These are phyloP conservation scores for Tillandsia leiboldiana DNA, from an alignment of 176 grass and related monocot species.

Conservation along the genomic window DNA sequence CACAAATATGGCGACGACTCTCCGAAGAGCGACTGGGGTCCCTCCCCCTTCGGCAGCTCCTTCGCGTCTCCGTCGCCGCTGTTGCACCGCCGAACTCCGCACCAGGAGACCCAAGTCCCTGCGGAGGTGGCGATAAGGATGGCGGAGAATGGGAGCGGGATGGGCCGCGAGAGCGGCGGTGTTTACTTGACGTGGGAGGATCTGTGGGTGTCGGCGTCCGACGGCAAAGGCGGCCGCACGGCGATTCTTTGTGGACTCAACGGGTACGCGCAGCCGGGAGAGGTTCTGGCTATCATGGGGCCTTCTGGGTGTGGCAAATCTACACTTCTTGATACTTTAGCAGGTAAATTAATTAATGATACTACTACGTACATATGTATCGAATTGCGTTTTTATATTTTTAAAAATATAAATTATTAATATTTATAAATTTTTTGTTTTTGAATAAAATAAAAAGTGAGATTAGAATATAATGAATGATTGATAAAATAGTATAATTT, in stretches of 20 bases:
- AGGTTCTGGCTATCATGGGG: slow-evolving; percentile 84
- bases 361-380: too few species aligned
- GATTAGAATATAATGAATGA: too few species aligned
- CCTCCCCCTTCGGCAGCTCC: slow-evolving; percentile 46
- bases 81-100: slow-evolving; percentile 10
- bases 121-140: slow-evolving; percentile 1
- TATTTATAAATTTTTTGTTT: too few species aligned
- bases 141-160: slow-evolving; percentile 4
- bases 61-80: slow-evolving; percentile 19
- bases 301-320: slow-evolving; percentile 96
- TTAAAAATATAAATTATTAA: too few species aligned
- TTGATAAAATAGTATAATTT: too few species aligned
- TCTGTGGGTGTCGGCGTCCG: slow-evolving; percentile 51
- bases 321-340: slow-evolving; percentile 82
- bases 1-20: background rate
- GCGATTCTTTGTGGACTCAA: slow-evolving; percentile 60
- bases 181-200: slow-evolving; percentile 71
- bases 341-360: slow-evolving; percentile 24
- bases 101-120: slow-evolving; percentile 19
- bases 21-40: slow-evolving; percentile 28
- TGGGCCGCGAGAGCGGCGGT: background rate
- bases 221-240: slow-evolving; percentile 29
- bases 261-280: slow-evolving; percentile 55
- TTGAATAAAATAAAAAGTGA: too few species aligned
- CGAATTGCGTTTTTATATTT: too few species aligned